These are phyloP conservation scores for Buddleja alternifolia DNA, from an alignment of 257 asterid genomes.

Conservation along the genomic window DNA sequence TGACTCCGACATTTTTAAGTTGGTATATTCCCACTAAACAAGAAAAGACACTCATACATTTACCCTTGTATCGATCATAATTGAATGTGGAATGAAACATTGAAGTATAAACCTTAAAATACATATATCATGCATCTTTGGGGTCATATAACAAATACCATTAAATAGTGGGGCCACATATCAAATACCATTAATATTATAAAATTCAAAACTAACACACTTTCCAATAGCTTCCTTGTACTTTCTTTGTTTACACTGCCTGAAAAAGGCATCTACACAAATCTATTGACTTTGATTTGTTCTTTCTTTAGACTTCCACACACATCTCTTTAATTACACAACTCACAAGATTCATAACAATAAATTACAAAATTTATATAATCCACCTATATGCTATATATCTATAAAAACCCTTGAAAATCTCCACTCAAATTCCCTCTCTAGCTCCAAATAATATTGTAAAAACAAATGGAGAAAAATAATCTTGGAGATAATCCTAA, in stretches of 20 bases:
- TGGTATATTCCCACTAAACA: too few species aligned
- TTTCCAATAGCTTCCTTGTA: conserved; percentile 32
- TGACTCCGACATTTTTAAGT: too few species aligned
- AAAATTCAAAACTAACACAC: conserved; percentile 33
- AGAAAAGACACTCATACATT: too few species aligned
- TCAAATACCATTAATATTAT: background rate
- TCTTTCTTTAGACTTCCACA: conserved; percentile 49
- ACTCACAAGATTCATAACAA: background rate
- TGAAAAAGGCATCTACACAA: conserved; percentile 29
- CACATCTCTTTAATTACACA: conserved; percentile 15
- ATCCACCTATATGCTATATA: background rate
- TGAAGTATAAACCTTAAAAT: background rate
- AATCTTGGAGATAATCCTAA: conserved; percentile 10
- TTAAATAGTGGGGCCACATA: background rate
- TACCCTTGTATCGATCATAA: too few species aligned
- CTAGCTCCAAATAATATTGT: conserved; percentile 7
- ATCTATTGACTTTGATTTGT: conserved; percentile 56
- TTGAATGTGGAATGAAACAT: too few species aligned
- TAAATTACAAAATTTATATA: too few species aligned
- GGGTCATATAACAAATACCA: conserved; percentile 26
- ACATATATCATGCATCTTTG: background rate
- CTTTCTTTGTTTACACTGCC: conserved; percentile 42
- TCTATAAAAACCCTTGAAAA: conserved; percentile 27
- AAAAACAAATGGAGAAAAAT: conserved; percentile 27
- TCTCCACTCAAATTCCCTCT: conserved; percentile 12